Evolutionary conservation across 2,329 filamentous ascomycete genomes (phyloP), one percentile per base, ranked within the genome.

Genomic region (Aspergillus neoniger): DNA sequence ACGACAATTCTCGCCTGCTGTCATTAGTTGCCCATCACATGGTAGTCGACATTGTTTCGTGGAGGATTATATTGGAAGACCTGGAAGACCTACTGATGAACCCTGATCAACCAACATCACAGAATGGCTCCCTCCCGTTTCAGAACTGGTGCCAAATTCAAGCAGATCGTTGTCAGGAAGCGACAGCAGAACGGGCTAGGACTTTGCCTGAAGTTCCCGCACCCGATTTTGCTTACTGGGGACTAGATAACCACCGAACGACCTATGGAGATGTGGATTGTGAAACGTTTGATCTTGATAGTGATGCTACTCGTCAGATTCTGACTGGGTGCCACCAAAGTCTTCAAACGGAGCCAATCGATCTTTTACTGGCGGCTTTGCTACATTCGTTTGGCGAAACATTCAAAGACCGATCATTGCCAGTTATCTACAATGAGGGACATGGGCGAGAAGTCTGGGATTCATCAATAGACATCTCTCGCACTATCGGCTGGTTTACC

Each of bases 401-500:
- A 0, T 83, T 83, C 60, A 65, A 68, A 0, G 77, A 80, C 49
- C 72, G 80, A 19, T 32, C 70, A 1, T 63, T 76, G 1, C 76
- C 80, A 3, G 74, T 77, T 0, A 77, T 83, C 47, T 79, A 79
- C 63, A 82, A 81, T 25, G 81, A 83, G 67, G 79, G 80, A 0
- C 81, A 83, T 50, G 81, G 81, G 7, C 71, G 81, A 41, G 80
- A 82, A 64, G 70, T 76, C 0, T 82, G 80, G 74, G 74, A 81
- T 53, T 52, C 72, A 0, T 73, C 73, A 2, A 77, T 83, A 51
- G 81, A 83, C 51, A 74, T 83, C 5, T 81, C 80, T 2, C 74
- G 79, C 5, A 83, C 81, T 1, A 74, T 83, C 2, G 81, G 81
- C 6, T 83, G 81, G 81, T 83, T 83, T 60, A 83, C 81, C 0